Conservation (phyloP, 2,329 filamentous ascomycete species). For the Nigrospora sphaerica region DNA sequence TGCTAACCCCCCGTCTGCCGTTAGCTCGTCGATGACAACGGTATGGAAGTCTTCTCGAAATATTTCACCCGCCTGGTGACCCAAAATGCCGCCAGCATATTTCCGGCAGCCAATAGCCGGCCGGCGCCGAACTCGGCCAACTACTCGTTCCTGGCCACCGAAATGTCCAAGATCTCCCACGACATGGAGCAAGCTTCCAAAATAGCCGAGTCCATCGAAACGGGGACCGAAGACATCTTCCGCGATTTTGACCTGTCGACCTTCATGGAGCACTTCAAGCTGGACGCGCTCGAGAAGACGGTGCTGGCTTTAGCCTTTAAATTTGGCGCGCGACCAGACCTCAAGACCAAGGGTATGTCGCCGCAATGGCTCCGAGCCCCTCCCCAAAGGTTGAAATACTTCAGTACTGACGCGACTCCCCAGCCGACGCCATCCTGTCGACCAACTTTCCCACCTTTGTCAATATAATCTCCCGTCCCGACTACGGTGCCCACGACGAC, state of each 20-base stretch:
- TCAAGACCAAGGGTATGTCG: conserved; percentile 78
- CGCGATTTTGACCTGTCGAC: conserved; percentile 93
- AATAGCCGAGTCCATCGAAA: conserved; percentile 90
- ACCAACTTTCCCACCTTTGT: conserved; percentile 73
- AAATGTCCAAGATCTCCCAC: conserved; percentile 79
- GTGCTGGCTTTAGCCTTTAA: conserved; percentile 86
- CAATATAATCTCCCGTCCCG: conserved; percentile 63
- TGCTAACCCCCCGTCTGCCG: background rate
- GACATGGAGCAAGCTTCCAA: conserved; percentile 78
- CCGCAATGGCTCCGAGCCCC: conserved; percentile 4
- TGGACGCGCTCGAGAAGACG: conserved; percentile 82
- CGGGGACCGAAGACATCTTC: conserved; percentile 85
- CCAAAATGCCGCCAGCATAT: conserved; percentile 87
- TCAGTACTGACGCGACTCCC: conserved; percentile 19
- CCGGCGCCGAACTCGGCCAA: conserved; percentile 60
- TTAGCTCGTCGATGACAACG: conserved; percentile 92
- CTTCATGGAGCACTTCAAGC: conserved; percentile 93
- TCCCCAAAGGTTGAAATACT: conserved; percentile 37
- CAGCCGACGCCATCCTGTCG: conserved; percentile 85
- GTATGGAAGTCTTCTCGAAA: conserved; percentile 97
- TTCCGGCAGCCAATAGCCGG: conserved; percentile 52
- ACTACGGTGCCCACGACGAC: conserved; percentile 57
- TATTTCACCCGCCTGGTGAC: conserved; percentile 91
- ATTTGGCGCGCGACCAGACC: conserved; percentile 67
- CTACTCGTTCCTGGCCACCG: conserved; percentile 73